Percentiles rank a stretch among this genome's conserved stretches.
phyloP scores from a whole-genome alignment of 768 basidiomycete species.

The Podaxis sp. region DNA sequence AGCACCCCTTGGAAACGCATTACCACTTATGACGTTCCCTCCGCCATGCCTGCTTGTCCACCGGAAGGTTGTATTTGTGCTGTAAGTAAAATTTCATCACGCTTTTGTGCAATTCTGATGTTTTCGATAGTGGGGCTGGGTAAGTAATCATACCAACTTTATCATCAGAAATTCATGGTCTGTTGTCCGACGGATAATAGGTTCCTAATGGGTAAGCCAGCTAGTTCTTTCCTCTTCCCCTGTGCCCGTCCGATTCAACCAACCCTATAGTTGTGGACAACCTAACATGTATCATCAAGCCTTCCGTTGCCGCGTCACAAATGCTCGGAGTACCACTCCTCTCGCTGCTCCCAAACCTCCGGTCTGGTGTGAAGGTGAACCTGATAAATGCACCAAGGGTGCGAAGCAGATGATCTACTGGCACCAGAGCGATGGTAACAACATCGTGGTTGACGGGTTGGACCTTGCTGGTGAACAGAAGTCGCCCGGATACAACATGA shows the following conservation, averaged over 20 bases:
- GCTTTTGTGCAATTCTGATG: background rate
- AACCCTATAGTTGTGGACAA: constrained; percentile 39
- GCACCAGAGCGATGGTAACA: constrained; percentile 46
- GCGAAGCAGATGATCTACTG: constrained; percentile 55
- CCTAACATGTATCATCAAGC: constrained; percentile 48
- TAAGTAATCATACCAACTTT: constrained; percentile 18
- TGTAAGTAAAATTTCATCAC: constrained; percentile 28
- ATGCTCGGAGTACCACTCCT: constrained; percentile 33
- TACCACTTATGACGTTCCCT: constrained; percentile 42
- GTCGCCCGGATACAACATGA: constrained; percentile 45
- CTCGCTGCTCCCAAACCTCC: constrained; percentile 40
- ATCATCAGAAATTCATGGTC: background rate
- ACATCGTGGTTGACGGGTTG: constrained; percentile 37
- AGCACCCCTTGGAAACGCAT: constrained; percentile 53
- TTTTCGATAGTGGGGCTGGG: constrained; percentile 46
- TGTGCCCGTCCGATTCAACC: background rate
- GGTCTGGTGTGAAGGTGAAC: constrained; percentile 48
- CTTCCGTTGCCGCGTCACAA: constrained; percentile 46
- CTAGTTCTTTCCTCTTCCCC: background rate
- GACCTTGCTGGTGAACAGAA: constrained; percentile 35
- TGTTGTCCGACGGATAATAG: constrained; percentile 13
- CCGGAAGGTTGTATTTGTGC: constrained; percentile 47
- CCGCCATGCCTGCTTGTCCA: constrained; percentile 45
- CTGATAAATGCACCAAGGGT: constrained; percentile 36
- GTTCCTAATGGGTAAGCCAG: constrained; percentile 34